Percentiles rank a stretch among this genome's conserved stretches.
These are phyloP conservation scores for Backusella tarrabulga DNA, from an alignment of 192 early-diverging fungal genomes.

Conservation along the genomic window DNA sequence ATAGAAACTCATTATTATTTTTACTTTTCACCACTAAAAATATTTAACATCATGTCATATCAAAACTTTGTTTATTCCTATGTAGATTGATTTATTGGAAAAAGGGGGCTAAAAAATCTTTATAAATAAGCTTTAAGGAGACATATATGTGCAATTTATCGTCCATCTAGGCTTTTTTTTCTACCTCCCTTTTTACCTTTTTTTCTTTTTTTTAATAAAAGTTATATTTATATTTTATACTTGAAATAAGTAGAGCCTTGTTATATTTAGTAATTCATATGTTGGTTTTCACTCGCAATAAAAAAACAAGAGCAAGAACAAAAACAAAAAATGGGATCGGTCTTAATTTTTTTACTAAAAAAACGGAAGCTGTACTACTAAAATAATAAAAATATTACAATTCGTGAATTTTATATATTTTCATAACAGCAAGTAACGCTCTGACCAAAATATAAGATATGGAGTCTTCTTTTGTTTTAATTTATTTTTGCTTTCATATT, in stretches of 20 bases:
- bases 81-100: background rate
- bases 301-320: background rate
- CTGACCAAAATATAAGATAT: no score
- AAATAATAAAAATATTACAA: background rate
- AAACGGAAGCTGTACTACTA: background rate
- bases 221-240: background rate
- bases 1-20: background rate
- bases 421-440: no score
- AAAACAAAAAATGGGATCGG: background rate
- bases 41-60: background rate
- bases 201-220: background rate
- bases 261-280: background rate
- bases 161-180: background rate
- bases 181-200: background rate
- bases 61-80: background rate
- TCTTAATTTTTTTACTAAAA: background rate
- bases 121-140: constrained; percentile 1
- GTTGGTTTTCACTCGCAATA: background rate
- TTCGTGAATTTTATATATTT: background rate
- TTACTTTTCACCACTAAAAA: background rate
- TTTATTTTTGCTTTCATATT: no score
- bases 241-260: background rate
- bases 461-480: no score
- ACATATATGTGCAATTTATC: background rate
- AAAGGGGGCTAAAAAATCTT: background rate